Conservation (phyloP, 2,329 filamentous ascomycete species). For the Bipolaris zeicola region DNA sequence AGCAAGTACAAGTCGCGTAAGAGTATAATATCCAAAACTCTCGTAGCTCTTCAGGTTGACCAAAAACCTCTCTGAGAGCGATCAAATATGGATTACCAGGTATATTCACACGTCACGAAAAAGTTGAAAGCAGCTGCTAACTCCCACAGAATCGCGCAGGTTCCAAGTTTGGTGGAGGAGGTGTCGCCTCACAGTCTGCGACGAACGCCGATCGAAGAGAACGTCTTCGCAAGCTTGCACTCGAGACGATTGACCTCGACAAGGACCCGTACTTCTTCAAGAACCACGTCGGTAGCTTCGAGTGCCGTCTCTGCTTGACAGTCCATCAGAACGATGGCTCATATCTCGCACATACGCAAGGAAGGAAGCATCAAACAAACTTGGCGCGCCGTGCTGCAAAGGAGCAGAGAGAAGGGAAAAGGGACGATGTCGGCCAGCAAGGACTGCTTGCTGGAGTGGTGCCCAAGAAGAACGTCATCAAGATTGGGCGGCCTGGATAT, state of each 20-base stretch:
- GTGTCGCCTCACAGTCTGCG: conserved; percentile 89
- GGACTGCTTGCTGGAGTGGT: conserved; percentile 72
- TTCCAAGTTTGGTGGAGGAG: conserved; percentile 96
- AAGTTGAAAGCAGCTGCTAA: conserved; percentile 19
- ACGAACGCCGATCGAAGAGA: conserved; percentile 97
- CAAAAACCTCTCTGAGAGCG: not conserved
- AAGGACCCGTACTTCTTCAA: conserved; percentile 99
- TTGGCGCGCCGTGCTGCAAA: conserved; percentile 93
- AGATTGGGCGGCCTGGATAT: conserved; percentile 95
- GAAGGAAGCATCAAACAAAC: conserved; percentile 98
- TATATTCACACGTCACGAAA: conserved; percentile 29
- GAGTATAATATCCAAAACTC: conserved; percentile 2
- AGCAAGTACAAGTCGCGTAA: not conserved
- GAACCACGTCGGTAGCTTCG: conserved; percentile 97
- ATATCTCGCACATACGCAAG: conserved; percentile 97
- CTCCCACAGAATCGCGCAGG: conserved; percentile 79
- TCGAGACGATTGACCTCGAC: conserved; percentile 98
- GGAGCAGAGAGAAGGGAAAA: conserved; percentile 86
- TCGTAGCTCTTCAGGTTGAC: conserved; percentile 3
- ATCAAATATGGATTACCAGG: conserved; percentile 59
- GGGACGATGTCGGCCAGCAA: conserved; percentile 70
- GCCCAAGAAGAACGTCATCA: conserved; percentile 82
- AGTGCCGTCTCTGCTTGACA: conserved; percentile 94
- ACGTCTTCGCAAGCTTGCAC: conserved; percentile 94
- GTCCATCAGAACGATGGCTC: conserved; percentile 99